Percentiles rank a stretch among this genome's conserved stretches.
phyloP scores from a whole-genome alignment of 257 asterid genomes.

The Fraxinus quadrangulata region DNA sequence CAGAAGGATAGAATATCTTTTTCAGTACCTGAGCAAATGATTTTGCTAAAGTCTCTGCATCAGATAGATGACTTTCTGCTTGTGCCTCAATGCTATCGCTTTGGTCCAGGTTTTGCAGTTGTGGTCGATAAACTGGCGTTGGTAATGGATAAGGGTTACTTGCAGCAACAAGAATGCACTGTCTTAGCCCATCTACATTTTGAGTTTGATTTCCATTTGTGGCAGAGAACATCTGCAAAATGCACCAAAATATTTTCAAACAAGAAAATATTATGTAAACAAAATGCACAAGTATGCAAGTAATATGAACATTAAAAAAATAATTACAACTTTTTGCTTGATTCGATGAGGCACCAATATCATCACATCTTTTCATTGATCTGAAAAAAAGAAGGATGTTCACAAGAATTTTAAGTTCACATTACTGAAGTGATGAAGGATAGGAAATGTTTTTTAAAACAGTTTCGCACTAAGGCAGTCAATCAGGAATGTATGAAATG shows the following conservation, averaged over 20 bases:
- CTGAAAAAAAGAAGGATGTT: not conserved
- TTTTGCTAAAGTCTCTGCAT: slow-evolving; percentile 84
- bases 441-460: not conserved
- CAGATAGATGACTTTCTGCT: slow-evolving; percentile 59
- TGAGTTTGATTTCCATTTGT: slow-evolving; percentile 63
- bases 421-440: too few relatives aligned
- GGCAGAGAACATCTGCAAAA: slow-evolving; percentile 68
- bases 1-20: not conserved
- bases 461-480: not conserved
- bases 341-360: too few relatives aligned
- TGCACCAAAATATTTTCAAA: slow-evolving; percentile 23
- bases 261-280: not conserved
- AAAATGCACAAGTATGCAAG: slow-evolving; percentile 10
- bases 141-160: slow-evolving; percentile 89
- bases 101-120: slow-evolving; percentile 55
- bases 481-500: not conserved
- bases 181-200: slow-evolving; percentile 68
- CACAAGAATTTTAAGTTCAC: not conserved
- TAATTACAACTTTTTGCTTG: too few relatives aligned
- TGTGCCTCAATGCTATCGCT: slow-evolving; percentile 55
- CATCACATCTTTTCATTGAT: not conserved
- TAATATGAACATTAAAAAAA: not conserved
- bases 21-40: slow-evolving; percentile 74
- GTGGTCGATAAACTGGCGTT: slow-evolving; percentile 71
- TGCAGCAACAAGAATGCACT: slow-evolving; percentile 90